These are phyloP conservation scores for Lactarius hengduanensis DNA, from an alignment of 768 basidiomycete genomes.

Conservation along the genomic window DNA sequence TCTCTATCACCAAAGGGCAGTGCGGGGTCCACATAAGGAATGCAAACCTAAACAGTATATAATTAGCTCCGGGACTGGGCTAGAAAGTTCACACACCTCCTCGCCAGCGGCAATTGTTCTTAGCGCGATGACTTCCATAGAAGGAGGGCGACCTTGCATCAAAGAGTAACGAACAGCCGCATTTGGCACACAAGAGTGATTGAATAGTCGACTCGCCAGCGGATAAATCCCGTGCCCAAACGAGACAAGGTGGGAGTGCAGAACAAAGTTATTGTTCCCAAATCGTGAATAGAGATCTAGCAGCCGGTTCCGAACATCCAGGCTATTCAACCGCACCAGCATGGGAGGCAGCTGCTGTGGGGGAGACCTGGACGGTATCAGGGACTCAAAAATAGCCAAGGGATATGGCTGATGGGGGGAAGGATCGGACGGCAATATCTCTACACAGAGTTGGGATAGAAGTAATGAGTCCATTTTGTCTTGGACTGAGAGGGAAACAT, in stretches of 20 bases:
- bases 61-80: conserved; percentile 2
- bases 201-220: conserved; percentile 74
- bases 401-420: not conserved
- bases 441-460: conserved; percentile 60
- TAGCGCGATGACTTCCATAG: conserved; percentile 67
- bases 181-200: conserved; percentile 79
- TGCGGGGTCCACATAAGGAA: conserved; percentile 80
- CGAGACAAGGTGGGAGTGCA: conserved; percentile 69
- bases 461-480: conserved; percentile 62
- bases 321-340: not conserved
- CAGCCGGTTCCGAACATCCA: conserved; percentile 13
- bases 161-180: conserved; percentile 62
- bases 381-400: conserved; percentile 30
- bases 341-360: conserved; percentile 37
- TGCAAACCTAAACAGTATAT: conserved; percentile 52
- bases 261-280: conserved; percentile 78
- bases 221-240: conserved; percentile 78
- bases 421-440: conserved; percentile 32
- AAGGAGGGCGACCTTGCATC: conserved; percentile 37
- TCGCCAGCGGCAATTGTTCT: conserved; percentile 54
- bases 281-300: conserved; percentile 55
- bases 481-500: conserved; percentile 49
- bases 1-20: conserved; percentile 56
- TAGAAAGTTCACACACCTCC: conserved; percentile 49
- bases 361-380: conserved; percentile 28